Percentiles rank a stretch among this genome's conserved stretches.
These are phyloP conservation scores for Clarireedia hainanense DNA, from an alignment of 2,329 filamentous ascomycete genomes.

Conservation along the genomic window DNA sequence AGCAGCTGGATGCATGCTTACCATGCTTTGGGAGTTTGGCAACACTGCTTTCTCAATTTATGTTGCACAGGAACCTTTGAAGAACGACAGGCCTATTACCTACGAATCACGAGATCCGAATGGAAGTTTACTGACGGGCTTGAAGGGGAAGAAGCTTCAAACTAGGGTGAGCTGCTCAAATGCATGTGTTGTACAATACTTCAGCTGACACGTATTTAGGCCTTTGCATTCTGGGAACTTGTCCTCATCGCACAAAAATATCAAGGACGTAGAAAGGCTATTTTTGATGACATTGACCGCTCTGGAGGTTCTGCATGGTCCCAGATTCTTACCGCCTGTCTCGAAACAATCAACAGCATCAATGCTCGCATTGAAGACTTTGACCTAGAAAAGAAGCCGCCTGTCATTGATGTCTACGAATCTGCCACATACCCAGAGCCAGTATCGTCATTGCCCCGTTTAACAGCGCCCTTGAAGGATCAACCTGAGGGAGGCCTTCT, in stretches of 20 bases:
- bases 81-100: constrained; percentile 77
- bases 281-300: constrained; percentile 83
- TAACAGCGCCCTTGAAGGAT: constrained; percentile 22
- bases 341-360: constrained; percentile 61
- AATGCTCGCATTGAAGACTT: constrained; percentile 56
- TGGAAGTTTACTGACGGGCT: constrained; percentile 74
- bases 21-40: constrained; percentile 66
- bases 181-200: background rate
- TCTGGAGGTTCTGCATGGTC: constrained; percentile 73
- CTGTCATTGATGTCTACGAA: constrained; percentile 2
- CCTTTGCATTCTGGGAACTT: constrained; percentile 89
- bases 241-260: constrained; percentile 70
- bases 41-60: constrained; percentile 76
- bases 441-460: constrained; percentile 20
- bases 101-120: constrained; percentile 85
- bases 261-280: constrained; percentile 61
- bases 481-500: constrained; percentile 24
- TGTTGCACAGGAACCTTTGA: constrained; percentile 72
- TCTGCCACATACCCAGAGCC: constrained; percentile 22
- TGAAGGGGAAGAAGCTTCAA: constrained; percentile 75
- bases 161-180: constrained; percentile 49
- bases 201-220: constrained; percentile 34
- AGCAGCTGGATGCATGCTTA: constrained; percentile 57
- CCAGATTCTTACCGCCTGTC: constrained; percentile 64
- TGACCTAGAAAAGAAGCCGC: constrained; percentile 33